Percentiles rank a stretch among this genome's conserved stretches.
These are phyloP conservation scores for Xylaria intraflava DNA, from an alignment of 495 filamentous ascomycete genomes.

Conservation along the genomic window DNA sequence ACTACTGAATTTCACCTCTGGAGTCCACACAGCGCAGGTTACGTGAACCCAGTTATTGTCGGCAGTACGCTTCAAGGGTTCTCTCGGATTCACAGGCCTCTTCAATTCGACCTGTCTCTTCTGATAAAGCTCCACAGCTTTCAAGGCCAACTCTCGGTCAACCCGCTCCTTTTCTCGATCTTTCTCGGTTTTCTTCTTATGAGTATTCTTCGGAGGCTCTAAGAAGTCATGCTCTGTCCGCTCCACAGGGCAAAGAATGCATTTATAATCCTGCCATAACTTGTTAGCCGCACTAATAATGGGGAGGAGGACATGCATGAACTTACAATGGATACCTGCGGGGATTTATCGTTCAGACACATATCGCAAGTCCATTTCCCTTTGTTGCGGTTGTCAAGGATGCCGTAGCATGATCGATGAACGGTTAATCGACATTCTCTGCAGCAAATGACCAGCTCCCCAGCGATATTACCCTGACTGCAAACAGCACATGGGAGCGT, in stretches of 20 bases:
- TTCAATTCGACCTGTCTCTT: slow-evolving; percentile 75
- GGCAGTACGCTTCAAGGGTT: slow-evolving; percentile 84
- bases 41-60: slow-evolving; percentile 99
- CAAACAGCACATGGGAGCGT: slow-evolving; percentile 83
- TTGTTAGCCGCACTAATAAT: slow-evolving; percentile 21
- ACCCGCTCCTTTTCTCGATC: slow-evolving; percentile 81
- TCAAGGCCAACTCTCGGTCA: slow-evolving; percentile 71
- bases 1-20: slow-evolving; percentile 85
- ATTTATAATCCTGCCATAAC: slow-evolving; percentile 65
- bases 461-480: slow-evolving; percentile 59
- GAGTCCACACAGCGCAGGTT: slow-evolving; percentile 81
- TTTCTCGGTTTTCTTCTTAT: slow-evolving; percentile 91
- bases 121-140: slow-evolving; percentile 68
- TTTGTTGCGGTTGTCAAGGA: slow-evolving; percentile 59
- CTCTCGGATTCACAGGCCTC: slow-evolving; percentile 76
- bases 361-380: slow-evolving; percentile 93
- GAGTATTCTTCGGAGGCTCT: slow-evolving; percentile 72
- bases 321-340: slow-evolving; percentile 75
- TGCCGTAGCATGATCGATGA: slow-evolving; percentile 89
- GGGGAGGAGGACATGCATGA: not conserved
- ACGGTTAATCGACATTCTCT: slow-evolving; percentile 84
- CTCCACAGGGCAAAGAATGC: slow-evolving; percentile 79
- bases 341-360: slow-evolving; percentile 87
- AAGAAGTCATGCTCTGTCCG: slow-evolving; percentile 73
- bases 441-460: slow-evolving; percentile 65